Conservation (phyloP, 257 asterid genomes). For the Paulownia fortunei region DNA sequence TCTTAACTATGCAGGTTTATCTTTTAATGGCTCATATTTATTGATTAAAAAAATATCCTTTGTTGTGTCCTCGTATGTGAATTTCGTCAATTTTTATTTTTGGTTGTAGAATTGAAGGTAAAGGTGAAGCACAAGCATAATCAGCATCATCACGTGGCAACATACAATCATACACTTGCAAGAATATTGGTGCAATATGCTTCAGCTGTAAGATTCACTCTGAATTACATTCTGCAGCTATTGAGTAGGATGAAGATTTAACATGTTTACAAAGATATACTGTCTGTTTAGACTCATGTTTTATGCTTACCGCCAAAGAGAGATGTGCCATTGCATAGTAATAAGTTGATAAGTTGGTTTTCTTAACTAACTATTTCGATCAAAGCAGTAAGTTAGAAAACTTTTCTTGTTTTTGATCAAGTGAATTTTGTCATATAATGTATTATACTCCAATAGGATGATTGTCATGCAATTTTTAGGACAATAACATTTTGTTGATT, state of each 20-base stretch:
- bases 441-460: neutral
- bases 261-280: neutral
- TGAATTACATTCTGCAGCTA: conserved; percentile 22
- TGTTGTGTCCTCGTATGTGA: conserved; percentile 1
- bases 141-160: conserved; percentile 41
- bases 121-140: conserved; percentile 51
- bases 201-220: conserved; percentile 78
- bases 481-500: conserved; percentile 7
- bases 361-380: neutral
- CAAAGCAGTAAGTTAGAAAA: neutral
- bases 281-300: neutral
- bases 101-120: conserved; percentile 66
- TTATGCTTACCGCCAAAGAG: neutral
- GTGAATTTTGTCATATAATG: conserved; percentile 12
- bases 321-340: neutral
- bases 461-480: neutral
- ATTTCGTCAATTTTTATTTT: conserved; percentile 22
- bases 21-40: neutral
- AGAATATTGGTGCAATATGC: conserved; percentile 85
- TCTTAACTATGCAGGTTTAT: neutral
- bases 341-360: neutral
- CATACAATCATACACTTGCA: conserved; percentile 83
- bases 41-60: neutral
- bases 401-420: neutral
- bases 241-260: conserved; percentile 20